Percentiles rank a stretch among this genome's conserved stretches.
These are phyloP conservation scores for Aspergillus nomiae DNA, from an alignment of 2,329 filamentous ascomycete species.

Conservation along the genomic window DNA sequence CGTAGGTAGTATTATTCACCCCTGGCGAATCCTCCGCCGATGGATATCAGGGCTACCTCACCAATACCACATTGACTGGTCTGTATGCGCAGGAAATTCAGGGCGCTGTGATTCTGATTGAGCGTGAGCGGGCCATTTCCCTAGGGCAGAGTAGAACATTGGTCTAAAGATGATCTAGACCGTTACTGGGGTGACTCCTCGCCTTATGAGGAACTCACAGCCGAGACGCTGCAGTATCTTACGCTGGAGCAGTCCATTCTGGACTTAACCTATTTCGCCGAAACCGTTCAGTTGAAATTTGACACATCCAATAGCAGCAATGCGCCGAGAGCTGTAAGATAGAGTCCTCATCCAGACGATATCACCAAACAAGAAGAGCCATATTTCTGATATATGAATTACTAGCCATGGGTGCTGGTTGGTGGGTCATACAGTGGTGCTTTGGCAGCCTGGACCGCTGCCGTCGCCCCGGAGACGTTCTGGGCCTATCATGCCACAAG, in stretches of 20 bases:
- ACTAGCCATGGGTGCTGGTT: conserved; percentile 57
- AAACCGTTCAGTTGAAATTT: conserved; percentile 54
- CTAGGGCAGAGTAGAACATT: background rate
- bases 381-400: conserved; percentile 38
- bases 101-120: conserved; percentile 57
- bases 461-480: conserved; percentile 56
- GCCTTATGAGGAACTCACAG: conserved; percentile 54
- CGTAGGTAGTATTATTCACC: conserved; percentile 52
- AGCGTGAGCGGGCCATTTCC: conserved; percentile 45
- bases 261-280: conserved; percentile 59
- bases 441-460: conserved; percentile 58
- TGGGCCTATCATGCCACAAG: conserved; percentile 63
- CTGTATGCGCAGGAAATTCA: conserved; percentile 55
- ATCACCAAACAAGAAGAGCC: background rate
- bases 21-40: conserved; percentile 56
- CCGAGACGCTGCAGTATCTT: conserved; percentile 57
- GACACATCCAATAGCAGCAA: background rate
- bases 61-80: conserved; percentile 53
- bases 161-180: conserved; percentile 36
- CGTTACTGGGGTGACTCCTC: conserved; percentile 61
- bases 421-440: conserved; percentile 62
- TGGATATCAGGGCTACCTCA: conserved; percentile 53
- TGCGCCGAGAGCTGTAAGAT: background rate
- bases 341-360: background rate
- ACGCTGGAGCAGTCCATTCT: conserved; percentile 57